Base-by-base conservation (phyloP, 306 rosid genomes). In the Mimosa pudica region DNA sequence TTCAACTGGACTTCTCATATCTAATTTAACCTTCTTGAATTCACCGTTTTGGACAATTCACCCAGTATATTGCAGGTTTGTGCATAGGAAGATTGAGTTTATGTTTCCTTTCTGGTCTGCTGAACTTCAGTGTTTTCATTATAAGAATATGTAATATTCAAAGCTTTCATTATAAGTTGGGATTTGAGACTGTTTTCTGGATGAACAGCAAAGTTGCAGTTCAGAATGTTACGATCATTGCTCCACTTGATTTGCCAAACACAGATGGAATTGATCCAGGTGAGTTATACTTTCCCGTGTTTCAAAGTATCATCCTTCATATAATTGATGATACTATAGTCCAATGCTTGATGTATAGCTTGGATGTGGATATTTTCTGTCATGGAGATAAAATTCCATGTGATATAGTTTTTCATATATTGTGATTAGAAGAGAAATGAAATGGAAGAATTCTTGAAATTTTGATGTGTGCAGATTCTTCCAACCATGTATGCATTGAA, bases 21-120 rank as follows among this genome's bases (percentile, higher is more conserved):
- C 97, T 54, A 89, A 92, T 85, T 80, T 92, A 79, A 90, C 93
- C 79, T 89, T 92, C 86, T 67, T 85, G 80, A 82, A 90, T 79
- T 86, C 97, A 75, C 97, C 97, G 66, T 92, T 92, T 83, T 90
- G 97, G 97, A 90, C 87, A 36, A 86, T 92, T 75, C 97, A 92
- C 65, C 97, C 93, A 5, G 93, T 89, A 70, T 92, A 92, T 84
- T 92, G 95, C 97, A 92, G 94, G 97, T 89, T 84, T 80, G 89
- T 86, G 57, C 80, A 14, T 71, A 55, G 67, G 79, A 76, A 60
- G 76, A n/a, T 65, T 60, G 49, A 71, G 45, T 74, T 62, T 70
- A 66, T 54, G 38, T 70, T 58, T 66, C 75, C 62, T 73, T 66
- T 71, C 70, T 84, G 41, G 63, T 77, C 73, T 85, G 24, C 57